Conservation (phyloP, 2,329 filamentous ascomycete species). For the Botrytis medusae region DNA sequence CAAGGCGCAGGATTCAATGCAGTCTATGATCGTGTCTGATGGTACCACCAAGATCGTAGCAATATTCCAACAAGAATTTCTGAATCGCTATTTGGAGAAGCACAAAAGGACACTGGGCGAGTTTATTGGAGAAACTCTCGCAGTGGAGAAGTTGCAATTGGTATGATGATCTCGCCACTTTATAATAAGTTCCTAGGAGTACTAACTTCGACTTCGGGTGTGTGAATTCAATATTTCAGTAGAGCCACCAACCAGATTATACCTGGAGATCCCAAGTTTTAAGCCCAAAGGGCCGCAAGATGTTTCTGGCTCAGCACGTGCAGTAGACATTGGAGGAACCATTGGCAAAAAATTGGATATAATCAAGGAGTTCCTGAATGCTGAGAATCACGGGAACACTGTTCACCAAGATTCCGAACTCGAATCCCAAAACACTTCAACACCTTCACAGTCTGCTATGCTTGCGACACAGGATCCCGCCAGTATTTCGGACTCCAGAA, state of each 20-base stretch:
- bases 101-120: neutral
- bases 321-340: neutral
- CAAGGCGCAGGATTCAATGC: neutral
- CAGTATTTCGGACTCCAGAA: neutral
- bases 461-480: constrained; percentile 22
- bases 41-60: constrained; percentile 8
- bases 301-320: neutral
- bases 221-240: constrained; percentile 8
- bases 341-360: neutral
- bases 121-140: constrained; percentile 3
- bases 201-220: constrained; percentile 12
- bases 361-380: neutral
- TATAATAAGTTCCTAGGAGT: neutral
- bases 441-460: neutral
- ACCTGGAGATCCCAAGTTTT: neutral
- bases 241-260: constrained; percentile 7
- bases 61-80: neutral
- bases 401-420: neutral
- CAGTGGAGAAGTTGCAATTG: constrained; percentile 4
- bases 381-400: neutral
- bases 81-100: constrained; percentile 9
- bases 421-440: neutral
- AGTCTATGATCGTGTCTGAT: constrained; percentile 13
- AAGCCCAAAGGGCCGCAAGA: neutral
- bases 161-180: neutral